Conservation (phyloP, 306 rosid genomes). For the Casuarina glauca region DNA sequence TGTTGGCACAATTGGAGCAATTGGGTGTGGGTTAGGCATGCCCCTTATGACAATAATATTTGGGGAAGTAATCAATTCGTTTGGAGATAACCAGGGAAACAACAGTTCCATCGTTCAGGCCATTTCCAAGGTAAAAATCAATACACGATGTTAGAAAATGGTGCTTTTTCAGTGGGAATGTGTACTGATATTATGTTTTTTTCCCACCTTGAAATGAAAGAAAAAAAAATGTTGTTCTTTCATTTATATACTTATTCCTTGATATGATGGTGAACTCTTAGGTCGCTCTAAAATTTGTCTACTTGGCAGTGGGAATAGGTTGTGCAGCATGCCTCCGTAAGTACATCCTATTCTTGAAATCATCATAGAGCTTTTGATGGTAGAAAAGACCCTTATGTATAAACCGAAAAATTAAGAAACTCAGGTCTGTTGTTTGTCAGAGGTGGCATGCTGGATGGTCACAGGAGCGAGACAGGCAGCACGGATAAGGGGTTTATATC, state of each 20-base stretch:
- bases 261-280: conserved; percentile 1
- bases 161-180: neutral
- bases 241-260: neutral
- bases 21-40: conserved; percentile 40
- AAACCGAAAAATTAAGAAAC: neutral
- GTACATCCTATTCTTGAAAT: conserved; percentile 2
- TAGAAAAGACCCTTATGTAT: neutral
- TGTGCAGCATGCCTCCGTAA: conserved; percentile 42
- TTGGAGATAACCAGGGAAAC: conserved; percentile 36
- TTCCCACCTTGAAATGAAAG: too few relatives aligned
- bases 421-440: conserved; percentile 2
- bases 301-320: conserved; percentile 37
- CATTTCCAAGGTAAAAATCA: conserved; percentile 36
- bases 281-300: conserved; percentile 46
- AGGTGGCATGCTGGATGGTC: conserved; percentile 38
- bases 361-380: neutral
- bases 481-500: conserved; percentile 26
- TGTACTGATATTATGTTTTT: neutral
- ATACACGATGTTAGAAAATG: neutral
- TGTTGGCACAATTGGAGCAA: conserved; percentile 38
- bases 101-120: conserved; percentile 2
- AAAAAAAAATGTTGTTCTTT: neutral
- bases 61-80: conserved; percentile 37
- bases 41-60: conserved; percentile 44
- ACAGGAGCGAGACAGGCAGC: conserved; percentile 38